A percentile compares a stretch with the other conserved stretches of the same genome.
These are phyloP conservation scores for Lactifluus pinguis DNA, from an alignment of 768 basidiomycete genomes.

Conservation along the genomic window DNA sequence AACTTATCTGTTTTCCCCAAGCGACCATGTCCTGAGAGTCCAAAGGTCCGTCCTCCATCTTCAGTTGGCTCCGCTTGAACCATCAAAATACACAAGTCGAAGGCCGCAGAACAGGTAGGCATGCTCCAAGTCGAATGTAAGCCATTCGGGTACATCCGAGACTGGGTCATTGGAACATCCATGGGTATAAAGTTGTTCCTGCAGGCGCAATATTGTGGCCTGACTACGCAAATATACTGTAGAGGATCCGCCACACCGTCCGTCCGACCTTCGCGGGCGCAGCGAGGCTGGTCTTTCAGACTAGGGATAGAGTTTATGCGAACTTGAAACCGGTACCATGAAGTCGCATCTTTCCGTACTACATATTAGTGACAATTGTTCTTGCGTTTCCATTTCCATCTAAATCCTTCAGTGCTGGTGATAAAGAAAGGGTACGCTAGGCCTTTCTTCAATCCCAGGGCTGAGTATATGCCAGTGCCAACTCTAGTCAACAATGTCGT, in stretches of 20 bases:
- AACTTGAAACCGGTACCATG: not conserved
- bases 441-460: not conserved
- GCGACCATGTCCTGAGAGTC: constrained; percentile 31
- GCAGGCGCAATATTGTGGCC: too few relatives aligned
- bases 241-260: too few relatives aligned
- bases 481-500: not conserved
- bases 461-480: too few relatives aligned
- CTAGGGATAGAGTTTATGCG: too few relatives aligned
- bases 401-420: constrained; percentile 16
- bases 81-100: constrained; percentile 12
- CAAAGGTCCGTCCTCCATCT: constrained; percentile 24
- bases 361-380: not conserved
- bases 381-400: not conserved
- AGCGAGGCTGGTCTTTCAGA: too few relatives aligned
- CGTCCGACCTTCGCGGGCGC: too few relatives aligned
- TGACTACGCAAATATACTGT: too few relatives aligned
- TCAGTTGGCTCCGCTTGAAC: constrained; percentile 1
- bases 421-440: constrained; percentile 18
- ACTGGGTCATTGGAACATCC: too few relatives aligned
- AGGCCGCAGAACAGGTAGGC: not conserved
- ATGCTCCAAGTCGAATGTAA: too few relatives aligned
- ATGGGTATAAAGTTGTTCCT: too few relatives aligned
- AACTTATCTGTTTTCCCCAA: constrained; percentile 25
- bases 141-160: too few relatives aligned
- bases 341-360: not conserved